These are phyloP conservation scores for Inga leiocalycina DNA, from an alignment of 306 rosid species.

Conservation along the genomic window DNA sequence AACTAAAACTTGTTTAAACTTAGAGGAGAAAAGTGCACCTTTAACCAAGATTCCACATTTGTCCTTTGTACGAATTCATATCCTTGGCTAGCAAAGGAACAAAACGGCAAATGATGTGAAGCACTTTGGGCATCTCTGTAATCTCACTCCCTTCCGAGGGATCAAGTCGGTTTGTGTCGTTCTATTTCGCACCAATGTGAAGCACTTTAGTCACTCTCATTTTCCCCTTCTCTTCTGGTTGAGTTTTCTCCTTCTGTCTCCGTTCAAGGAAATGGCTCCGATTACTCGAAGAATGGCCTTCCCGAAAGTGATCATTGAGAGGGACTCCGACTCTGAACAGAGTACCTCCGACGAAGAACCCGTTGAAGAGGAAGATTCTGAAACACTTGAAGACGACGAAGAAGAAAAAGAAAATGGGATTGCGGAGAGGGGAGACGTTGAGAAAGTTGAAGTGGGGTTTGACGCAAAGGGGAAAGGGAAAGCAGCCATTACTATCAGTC, in stretches of 20 bases:
- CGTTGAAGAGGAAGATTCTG: slow-evolving; percentile 29
- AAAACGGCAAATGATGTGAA: neutral
- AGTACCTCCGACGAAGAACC: slow-evolving; percentile 77
- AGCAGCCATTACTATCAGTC: slow-evolving; percentile 59
- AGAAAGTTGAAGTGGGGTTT: slow-evolving; percentile 43
- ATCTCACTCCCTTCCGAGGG: neutral
- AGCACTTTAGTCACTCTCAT: neutral
- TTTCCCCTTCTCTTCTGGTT: neutral
- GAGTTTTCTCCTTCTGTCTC: slow-evolving; percentile 28
- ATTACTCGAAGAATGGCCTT: slow-evolving; percentile 59
- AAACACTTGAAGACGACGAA: slow-evolving; percentile 15
- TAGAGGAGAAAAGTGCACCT: no score
- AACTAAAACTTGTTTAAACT: no score
- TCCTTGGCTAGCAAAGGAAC: neutral
- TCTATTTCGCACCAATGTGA: neutral
- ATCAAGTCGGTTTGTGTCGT: neutral
- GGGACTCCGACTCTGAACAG: slow-evolving; percentile 74
- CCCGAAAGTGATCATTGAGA: slow-evolving; percentile 68
- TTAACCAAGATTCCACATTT: neutral
- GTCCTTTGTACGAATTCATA: neutral
- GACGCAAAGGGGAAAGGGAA: slow-evolving; percentile 60
- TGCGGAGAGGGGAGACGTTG: slow-evolving; percentile 29
- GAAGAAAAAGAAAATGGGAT: slow-evolving; percentile 32
- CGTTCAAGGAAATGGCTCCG: slow-evolving; percentile 59
- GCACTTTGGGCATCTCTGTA: slow-evolving; percentile 8